Percentiles rank a stretch among this genome's conserved stretches.
phyloP scores from a whole-genome alignment of 169 alveolate species.

The Plasmodium falciparum region DNA sequence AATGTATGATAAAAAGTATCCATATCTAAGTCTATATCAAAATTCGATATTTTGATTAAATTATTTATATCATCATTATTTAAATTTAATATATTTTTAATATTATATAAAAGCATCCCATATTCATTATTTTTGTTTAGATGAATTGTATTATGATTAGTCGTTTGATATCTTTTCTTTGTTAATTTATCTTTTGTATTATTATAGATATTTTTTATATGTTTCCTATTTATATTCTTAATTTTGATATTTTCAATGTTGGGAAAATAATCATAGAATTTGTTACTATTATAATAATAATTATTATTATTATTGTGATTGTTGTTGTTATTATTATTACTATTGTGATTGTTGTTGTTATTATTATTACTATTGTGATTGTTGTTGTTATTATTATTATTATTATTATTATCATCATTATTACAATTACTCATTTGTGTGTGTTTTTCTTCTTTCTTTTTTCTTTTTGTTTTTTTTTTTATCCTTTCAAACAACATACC shows the following conservation, averaged over 20 bases:
- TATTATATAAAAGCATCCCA: slow-evolving; percentile 12
- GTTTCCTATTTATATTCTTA: neutral
- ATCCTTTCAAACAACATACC: neutral
- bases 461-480: neutral
- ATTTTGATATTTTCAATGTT: neutral
- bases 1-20: slow-evolving; percentile 17
- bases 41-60: slow-evolving; percentile 29
- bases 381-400: no score
- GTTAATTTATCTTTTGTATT: neutral
- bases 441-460: neutral
- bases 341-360: no score
- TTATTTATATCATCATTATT: slow-evolving; percentile 43
- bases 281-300: neutral
- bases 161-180: neutral
- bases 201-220: neutral
- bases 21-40: slow-evolving; percentile 46
- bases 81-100: slow-evolving; percentile 23
- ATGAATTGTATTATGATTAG: neutral
- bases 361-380: no score
- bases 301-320: no score
- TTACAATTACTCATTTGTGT: neutral
- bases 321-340: no score
- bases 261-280: neutral
- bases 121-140: neutral
- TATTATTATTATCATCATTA: neutral